These are phyloP conservation scores for Mortierella sp. DNA, from an alignment of 371 early-diverging fungal genomes.

Conservation along the genomic window DNA sequence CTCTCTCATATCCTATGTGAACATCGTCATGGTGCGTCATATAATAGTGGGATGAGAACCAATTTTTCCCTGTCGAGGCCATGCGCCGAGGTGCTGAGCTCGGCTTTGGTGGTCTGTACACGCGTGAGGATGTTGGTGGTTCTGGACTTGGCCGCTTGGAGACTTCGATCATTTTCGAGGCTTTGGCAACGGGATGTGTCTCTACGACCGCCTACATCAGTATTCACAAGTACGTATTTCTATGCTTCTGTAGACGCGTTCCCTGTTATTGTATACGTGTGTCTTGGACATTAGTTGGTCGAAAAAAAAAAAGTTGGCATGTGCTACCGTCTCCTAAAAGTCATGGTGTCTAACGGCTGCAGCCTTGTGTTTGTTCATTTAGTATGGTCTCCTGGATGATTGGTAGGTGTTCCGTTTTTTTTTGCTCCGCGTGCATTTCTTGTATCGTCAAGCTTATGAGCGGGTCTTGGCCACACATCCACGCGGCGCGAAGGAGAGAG, in stretches of 20 bases:
- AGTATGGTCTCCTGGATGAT: slow-evolving; percentile 75
- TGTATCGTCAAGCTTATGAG: too few relatives aligned
- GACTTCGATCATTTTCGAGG: slow-evolving; percentile 67
- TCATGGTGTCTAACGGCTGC: too few relatives aligned
- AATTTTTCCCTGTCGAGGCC: slow-evolving; percentile 59
- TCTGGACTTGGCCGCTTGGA: slow-evolving; percentile 60
- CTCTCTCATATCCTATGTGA: not conserved
- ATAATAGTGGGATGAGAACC: slow-evolving; percentile 60
- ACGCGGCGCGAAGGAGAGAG: not conserved
- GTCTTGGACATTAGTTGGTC: not conserved
- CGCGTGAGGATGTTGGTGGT: slow-evolving; percentile 57
- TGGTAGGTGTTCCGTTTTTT: slow-evolving; percentile 28
- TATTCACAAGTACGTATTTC: slow-evolving; percentile 62
- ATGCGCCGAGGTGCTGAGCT: slow-evolving; percentile 63
- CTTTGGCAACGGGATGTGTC: slow-evolving; percentile 64
- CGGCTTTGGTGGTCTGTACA: slow-evolving; percentile 67
- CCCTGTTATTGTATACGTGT: not conserved
- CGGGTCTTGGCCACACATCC: too few relatives aligned
- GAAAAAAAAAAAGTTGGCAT: too few relatives aligned
- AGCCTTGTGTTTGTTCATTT: not conserved
- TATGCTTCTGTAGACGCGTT: not conserved
- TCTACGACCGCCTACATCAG: slow-evolving; percentile 70
- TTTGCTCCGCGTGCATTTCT: too few relatives aligned
- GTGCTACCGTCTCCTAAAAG: too few relatives aligned
- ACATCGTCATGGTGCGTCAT: not conserved